Percentiles rank a stretch among this genome's conserved stretches.
phyloP scores from a whole-genome alignment of 2,329 filamentous ascomycete genomes.

The Cylindrodendrum hubeiense region DNA sequence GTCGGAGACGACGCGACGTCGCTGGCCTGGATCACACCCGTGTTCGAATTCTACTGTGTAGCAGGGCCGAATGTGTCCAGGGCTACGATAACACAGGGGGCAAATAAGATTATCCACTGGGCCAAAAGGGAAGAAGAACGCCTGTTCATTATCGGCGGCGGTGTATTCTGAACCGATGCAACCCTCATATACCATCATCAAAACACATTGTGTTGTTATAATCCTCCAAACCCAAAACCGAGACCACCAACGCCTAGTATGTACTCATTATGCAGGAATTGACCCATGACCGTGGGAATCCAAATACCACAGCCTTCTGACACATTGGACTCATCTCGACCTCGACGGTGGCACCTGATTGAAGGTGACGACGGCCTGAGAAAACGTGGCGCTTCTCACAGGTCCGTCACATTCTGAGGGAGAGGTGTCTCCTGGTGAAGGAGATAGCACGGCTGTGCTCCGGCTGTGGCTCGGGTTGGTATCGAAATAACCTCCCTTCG shows the following conservation, averaged over 20 bases:
- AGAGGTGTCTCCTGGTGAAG: slow-evolving; percentile 32
- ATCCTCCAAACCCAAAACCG: slow-evolving; percentile 23
- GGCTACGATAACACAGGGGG: slow-evolving; percentile 81
- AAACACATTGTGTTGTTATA: slow-evolving; percentile 29
- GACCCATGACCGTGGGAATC: slow-evolving; percentile 22
- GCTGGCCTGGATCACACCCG: slow-evolving; percentile 89
- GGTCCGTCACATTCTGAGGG: slow-evolving; percentile 31
- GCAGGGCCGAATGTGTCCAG: slow-evolving; percentile 79
- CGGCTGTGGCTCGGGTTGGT: slow-evolving; percentile 26
- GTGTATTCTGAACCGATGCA: slow-evolving; percentile 71
- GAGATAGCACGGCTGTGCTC: slow-evolving; percentile 32
- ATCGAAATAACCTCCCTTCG: slow-evolving; percentile 40
- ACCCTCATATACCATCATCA: slow-evolving; percentile 34
- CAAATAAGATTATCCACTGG: slow-evolving; percentile 93
- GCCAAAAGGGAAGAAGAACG: slow-evolving; percentile 91
- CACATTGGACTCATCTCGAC: slow-evolving; percentile 10
- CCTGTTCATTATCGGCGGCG: slow-evolving; percentile 97
- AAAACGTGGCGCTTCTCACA: slow-evolving; percentile 20
- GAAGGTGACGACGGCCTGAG: slow-evolving; percentile 29
- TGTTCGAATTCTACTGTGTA: slow-evolving; percentile 97
- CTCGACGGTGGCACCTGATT: slow-evolving; percentile 30
- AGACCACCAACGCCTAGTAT: slow-evolving; percentile 42
- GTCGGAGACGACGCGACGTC: slow-evolving; percentile 81
- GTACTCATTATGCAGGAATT: slow-evolving; percentile 34
- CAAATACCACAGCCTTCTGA: slow-evolving; percentile 4